A percentile compares a stretch with the other conserved stretches of the same genome.
Conservation (phyloP, 1,139 yeast genomes). For the Taphrina deformans region DNA sequence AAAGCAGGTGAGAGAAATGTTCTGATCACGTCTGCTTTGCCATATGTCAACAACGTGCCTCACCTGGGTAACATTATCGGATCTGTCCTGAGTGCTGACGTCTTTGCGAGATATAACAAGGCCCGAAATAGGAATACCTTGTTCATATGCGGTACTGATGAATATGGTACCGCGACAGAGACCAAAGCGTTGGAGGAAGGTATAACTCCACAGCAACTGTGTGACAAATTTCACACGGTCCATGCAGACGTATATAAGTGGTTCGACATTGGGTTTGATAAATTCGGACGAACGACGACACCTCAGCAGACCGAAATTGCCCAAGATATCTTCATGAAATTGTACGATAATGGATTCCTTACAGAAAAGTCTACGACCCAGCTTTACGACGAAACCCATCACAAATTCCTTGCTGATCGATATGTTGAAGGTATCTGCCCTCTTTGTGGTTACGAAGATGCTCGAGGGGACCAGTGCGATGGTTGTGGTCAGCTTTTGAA, state of each 20-base stretch:
- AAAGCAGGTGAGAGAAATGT: constrained; percentile 71
- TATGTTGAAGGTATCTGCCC: constrained; percentile 98
- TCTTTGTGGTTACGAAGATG: constrained; percentile 89
- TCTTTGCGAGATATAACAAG: constrained; percentile 85
- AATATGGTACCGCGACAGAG: constrained; percentile 98
- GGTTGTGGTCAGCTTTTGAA: constrained; percentile 86
- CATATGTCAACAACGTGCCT: constrained; percentile 96
- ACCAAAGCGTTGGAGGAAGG: constrained; percentile 95
- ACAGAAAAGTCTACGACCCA: constrained; percentile 89
- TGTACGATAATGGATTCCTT: constrained; percentile 69
- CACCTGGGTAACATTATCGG: constrained; percentile 97
- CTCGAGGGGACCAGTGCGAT: constrained; percentile 99
- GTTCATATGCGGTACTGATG: constrained; percentile 95
- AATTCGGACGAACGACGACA: constrained; percentile 96
- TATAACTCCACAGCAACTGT: constrained; percentile 79
- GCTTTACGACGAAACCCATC: constrained; percentile 83
- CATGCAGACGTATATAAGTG: constrained; percentile 92
- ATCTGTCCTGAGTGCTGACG: constrained; percentile 91
- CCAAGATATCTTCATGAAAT: constrained; percentile 80
- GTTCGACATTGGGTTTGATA: constrained; percentile 93
- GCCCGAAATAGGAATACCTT: constrained; percentile 84
- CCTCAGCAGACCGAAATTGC: constrained; percentile 89
- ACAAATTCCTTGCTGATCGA: constrained; percentile 91
- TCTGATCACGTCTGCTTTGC: constrained; percentile 90
- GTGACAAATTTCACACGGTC: constrained; percentile 83